Evolutionary conservation across 495 filamentous ascomycete species (phyloP).

Genomic region (Penicillium flavigenum): DNA sequence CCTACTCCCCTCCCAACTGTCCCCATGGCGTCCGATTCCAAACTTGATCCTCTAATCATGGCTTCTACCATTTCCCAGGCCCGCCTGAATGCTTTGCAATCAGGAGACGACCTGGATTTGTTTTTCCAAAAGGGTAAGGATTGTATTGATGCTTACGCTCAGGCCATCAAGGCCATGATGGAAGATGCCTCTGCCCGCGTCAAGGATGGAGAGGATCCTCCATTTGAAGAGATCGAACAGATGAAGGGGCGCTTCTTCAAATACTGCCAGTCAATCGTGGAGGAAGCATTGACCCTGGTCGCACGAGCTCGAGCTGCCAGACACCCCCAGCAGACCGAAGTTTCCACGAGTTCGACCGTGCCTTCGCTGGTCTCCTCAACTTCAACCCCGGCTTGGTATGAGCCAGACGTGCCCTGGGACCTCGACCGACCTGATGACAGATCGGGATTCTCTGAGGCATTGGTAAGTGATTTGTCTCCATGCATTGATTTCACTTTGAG

Average conservation of each 20-base stretch:
- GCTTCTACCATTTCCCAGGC: not conserved
- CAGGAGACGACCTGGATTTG: not conserved
- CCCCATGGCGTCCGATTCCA: not conserved
- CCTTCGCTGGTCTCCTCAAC: not conserved
- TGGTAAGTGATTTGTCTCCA: not conserved
- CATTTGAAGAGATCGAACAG: slow-evolving; percentile 1
- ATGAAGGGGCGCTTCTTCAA: slow-evolving; percentile 25
- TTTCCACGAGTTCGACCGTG: not conserved
- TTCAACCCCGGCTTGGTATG: not conserved
- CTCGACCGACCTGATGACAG: not conserved
- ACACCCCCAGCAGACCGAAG: not conserved
- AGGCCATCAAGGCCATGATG: slow-evolving; percentile 9
- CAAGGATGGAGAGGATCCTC: not conserved
- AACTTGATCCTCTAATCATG: not conserved
- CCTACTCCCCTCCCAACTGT: not conserved
- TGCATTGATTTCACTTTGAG: not conserved
- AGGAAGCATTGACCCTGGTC: slow-evolving; percentile 13
- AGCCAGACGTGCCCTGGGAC: not conserved
- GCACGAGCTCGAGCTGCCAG: not conserved
- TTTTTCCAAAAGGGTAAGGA: not conserved
- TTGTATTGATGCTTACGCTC: slow-evolving; percentile 1
- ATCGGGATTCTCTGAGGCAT: not conserved
- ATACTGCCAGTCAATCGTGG: slow-evolving; percentile 27
- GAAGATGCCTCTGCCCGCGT: slow-evolving; percentile 5
- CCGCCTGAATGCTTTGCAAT: not conserved